phyloP scores from a whole-genome alignment of 805 yeast species.

The Candida krabiensis region DNA sequence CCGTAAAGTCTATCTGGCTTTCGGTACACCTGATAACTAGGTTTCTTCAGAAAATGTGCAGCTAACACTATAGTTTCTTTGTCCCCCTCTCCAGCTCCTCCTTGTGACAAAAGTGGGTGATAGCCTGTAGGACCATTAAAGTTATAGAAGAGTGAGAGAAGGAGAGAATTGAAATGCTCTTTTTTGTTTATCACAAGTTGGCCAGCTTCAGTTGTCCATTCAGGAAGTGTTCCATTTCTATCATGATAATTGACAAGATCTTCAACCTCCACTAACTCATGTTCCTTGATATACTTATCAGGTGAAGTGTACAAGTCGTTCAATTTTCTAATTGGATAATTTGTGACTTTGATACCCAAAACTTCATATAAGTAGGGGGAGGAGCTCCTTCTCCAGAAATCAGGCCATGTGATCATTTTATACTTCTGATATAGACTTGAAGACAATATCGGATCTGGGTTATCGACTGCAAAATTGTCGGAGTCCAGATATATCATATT shows the following conservation, averaged over 20 bases:
- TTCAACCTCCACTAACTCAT: constrained; percentile 20
- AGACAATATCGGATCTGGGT: constrained; percentile 37
- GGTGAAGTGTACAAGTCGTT: constrained; percentile 26
- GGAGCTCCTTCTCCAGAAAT: constrained; percentile 71
- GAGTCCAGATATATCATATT: constrained; percentile 46
- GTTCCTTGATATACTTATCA: constrained; percentile 9
- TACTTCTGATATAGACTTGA: constrained; percentile 44
- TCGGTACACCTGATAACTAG: constrained; percentile 50
- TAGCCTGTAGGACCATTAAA: constrained; percentile 60
- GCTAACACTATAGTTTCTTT: constrained; percentile 74
- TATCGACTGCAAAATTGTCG: constrained; percentile 44
- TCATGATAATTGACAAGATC: constrained; percentile 50
- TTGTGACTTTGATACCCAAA: constrained; percentile 32
- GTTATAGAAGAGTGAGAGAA: constrained; percentile 67
- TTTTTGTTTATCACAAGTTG: constrained; percentile 59
- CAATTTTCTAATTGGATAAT: constrained; percentile 17
- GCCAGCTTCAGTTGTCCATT: constrained; percentile 68
- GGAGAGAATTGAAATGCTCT: constrained; percentile 55
- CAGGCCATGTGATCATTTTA: constrained; percentile 74
- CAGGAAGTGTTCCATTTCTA: constrained; percentile 61
- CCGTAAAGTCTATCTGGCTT: constrained; percentile 30
- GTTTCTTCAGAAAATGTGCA: constrained; percentile 46
- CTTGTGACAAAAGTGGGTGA: constrained; percentile 61
- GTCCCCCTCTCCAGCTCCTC: constrained; percentile 75
- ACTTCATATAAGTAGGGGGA: constrained; percentile 55